Conservation (phyloP, 768 basidiomycete species). For the Floccularia luteovirens region DNA sequence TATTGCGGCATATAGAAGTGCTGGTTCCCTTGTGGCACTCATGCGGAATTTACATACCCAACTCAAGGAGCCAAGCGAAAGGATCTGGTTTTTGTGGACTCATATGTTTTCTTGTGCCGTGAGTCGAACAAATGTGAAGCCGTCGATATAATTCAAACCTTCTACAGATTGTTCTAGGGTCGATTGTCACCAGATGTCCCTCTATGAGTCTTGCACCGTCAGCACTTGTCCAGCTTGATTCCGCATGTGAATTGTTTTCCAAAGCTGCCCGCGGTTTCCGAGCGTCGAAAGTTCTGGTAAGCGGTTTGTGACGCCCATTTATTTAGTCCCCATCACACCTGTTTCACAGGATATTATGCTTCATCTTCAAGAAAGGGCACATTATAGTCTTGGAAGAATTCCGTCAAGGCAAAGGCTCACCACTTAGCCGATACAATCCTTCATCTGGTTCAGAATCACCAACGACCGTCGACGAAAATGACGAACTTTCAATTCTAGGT, state of each 20-base stretch:
- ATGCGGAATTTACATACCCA: constrained; percentile 65
- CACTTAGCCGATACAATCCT: constrained; percentile 24
- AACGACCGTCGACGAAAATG: constrained; percentile 43
- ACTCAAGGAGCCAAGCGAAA: constrained; percentile 52
- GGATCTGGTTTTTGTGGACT: constrained; percentile 59
- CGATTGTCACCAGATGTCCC: constrained; percentile 71
- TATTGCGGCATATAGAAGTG: constrained; percentile 67
- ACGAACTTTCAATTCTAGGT: constrained; percentile 57
- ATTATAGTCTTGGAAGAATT: constrained; percentile 57
- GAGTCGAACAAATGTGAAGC: constrained; percentile 16
- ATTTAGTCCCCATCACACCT: constrained; percentile 1
- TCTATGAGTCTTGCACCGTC: constrained; percentile 75
- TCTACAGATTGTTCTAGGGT: constrained; percentile 58
- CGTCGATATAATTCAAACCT: constrained; percentile 1
- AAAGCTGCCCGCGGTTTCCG: constrained; percentile 60
- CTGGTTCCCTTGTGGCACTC: constrained; percentile 61
- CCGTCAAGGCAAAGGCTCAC: constrained; percentile 46
- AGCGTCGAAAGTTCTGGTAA: constrained; percentile 58
- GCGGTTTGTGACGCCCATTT: constrained; percentile 9
- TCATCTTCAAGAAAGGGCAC: constrained; percentile 56
- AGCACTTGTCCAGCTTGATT: constrained; percentile 65
- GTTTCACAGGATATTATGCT: constrained; percentile 52
- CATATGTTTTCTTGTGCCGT: constrained; percentile 65
- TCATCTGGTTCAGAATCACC: constrained; percentile 26
- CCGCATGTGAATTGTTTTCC: constrained; percentile 68